Conservation (phyloP, 192 early-diverging fungal genomes). For the Coemansia sp. region DNA sequence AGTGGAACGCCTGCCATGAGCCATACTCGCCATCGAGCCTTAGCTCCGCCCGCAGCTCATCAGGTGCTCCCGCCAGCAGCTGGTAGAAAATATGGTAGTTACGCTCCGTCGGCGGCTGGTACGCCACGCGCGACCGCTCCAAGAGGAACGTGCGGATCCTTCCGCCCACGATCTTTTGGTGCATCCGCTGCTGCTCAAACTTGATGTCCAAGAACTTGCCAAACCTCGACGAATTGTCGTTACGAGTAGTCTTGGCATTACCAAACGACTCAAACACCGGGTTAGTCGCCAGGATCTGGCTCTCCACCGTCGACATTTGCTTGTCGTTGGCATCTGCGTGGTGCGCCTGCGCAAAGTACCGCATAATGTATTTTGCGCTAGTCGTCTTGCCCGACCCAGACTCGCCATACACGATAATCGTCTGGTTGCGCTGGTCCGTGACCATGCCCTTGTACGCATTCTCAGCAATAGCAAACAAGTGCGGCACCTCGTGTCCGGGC, state of each 20-base stretch:
- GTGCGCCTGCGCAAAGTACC: conserved; percentile 88
- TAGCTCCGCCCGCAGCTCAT: conserved; percentile 72
- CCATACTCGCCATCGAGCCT: conserved; percentile 66
- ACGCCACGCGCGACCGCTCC: conserved; percentile 82
- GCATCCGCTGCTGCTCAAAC: conserved; percentile 70
- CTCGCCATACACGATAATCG: conserved; percentile 97
- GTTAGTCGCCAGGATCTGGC: conserved; percentile 70
- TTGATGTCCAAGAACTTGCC: conserved; percentile 85
- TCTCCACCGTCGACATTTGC: conserved; percentile 49
- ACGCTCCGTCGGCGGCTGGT: conserved; percentile 66
- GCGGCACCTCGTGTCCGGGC: conserved; percentile 67
- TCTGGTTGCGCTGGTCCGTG: conserved; percentile 89
- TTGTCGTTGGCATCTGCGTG: conserved; percentile 59
- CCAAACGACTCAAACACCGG: conserved; percentile 89
- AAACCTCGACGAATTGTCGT: conserved; percentile 85
- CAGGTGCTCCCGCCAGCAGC: conserved; percentile 76
- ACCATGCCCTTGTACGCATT: conserved; percentile 96
- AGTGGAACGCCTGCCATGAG: conserved; percentile 58
- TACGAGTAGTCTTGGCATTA: conserved; percentile 74
- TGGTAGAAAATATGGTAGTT: conserved; percentile 98
- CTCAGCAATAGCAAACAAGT: conserved; percentile 98
- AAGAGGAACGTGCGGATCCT: conserved; percentile 84
- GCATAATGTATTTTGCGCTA: conserved; percentile 96
- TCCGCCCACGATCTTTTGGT: conserved; percentile 78
- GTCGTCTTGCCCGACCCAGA: conserved; percentile 97